Percentiles rank a stretch among this genome's conserved stretches.
These are phyloP conservation scores for Triangularia setosa DNA, from an alignment of 2,329 filamentous ascomycete species.

Conservation along the genomic window DNA sequence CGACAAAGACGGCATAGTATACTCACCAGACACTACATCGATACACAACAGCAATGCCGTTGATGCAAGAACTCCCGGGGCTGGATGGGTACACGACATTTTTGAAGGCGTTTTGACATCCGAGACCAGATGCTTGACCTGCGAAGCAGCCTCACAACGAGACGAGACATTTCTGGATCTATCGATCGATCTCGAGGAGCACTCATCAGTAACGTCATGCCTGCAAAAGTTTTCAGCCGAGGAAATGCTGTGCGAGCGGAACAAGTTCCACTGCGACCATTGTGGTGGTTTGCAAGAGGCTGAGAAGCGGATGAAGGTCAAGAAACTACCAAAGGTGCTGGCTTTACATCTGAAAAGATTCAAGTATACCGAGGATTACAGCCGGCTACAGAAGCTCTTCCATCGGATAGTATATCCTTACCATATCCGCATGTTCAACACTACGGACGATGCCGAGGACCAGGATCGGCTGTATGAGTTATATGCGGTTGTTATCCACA, in stretches of 20 bases:
- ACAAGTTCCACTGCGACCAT: conserved; percentile 98
- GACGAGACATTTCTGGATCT: conserved; percentile 95
- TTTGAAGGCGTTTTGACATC: conserved; percentile 94
- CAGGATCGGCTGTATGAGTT: conserved; percentile 92
- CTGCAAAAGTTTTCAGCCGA: conserved; percentile 94
- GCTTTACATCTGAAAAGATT: conserved; percentile 94
- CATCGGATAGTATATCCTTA: conserved; percentile 97
- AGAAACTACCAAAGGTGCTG: conserved; percentile 84
- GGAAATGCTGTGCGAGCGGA: conserved; percentile 96
- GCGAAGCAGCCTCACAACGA: conserved; percentile 89
- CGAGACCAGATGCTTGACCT: conserved; percentile 93
- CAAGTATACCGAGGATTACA: conserved; percentile 96
- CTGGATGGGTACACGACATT: conserved; percentile 92
- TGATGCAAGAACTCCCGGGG: conserved; percentile 53
- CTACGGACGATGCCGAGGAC: conserved; percentile 90
- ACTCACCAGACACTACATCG: conserved; percentile 51
- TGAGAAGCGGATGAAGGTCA: conserved; percentile 99
- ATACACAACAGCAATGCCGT: conserved; percentile 27
- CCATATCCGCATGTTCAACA: conserved; percentile 94
- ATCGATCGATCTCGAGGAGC: conserved; percentile 91
- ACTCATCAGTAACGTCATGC: conserved; percentile 94
- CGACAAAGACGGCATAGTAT: conserved; percentile 35
- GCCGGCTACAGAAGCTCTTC: conserved; percentile 90
- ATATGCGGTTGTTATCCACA: conserved; percentile 95
- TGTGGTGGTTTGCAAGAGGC: conserved; percentile 96